A percentile compares a stretch with the other conserved stretches of the same genome.
Conservation (phyloP, 2,329 filamentous ascomycete species). For the Cadophora sp. region DNA sequence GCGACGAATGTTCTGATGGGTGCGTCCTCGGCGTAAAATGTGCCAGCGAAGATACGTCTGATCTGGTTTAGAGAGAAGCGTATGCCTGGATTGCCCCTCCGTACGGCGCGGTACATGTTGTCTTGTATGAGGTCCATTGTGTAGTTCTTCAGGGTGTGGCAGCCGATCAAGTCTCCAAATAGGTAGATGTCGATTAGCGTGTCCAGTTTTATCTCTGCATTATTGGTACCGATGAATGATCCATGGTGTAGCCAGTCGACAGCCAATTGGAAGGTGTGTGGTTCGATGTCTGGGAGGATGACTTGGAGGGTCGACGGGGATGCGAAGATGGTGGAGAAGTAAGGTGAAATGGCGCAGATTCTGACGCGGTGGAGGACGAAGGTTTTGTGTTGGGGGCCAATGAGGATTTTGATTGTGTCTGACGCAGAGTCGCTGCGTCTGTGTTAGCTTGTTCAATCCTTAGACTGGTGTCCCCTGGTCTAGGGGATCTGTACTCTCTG, state of each 20-base stretch:
- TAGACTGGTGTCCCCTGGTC: not conserved
- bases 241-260: slow-evolving; percentile 11
- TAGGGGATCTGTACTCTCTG: not conserved
- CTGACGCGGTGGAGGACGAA: not conserved
- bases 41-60: slow-evolving; percentile 8
- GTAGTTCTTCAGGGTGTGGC: slow-evolving; percentile 16
- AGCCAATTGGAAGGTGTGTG: not conserved
- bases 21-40: not conserved
- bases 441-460: not conserved
- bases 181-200: slow-evolving; percentile 14
- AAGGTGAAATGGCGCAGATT: slow-evolving; percentile 16
- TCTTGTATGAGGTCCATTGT: slow-evolving; percentile 22
- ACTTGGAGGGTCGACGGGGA: not conserved
- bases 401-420: slow-evolving; percentile 7
- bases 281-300: slow-evolving; percentile 13
- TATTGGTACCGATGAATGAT: not conserved
- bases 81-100: not conserved
- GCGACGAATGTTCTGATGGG: slow-evolving; percentile 16
- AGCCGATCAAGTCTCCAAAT: slow-evolving; percentile 14
- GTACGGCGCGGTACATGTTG: slow-evolving; percentile 11
- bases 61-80: slow-evolving; percentile 3
- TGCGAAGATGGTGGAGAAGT: slow-evolving; percentile 1
- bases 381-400: not conserved
- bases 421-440: not conserved
- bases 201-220: not conserved